Evolutionary conservation across 2,329 filamentous ascomycete genomes (phyloP).

Genomic region (Fusarium succisae): DNA sequence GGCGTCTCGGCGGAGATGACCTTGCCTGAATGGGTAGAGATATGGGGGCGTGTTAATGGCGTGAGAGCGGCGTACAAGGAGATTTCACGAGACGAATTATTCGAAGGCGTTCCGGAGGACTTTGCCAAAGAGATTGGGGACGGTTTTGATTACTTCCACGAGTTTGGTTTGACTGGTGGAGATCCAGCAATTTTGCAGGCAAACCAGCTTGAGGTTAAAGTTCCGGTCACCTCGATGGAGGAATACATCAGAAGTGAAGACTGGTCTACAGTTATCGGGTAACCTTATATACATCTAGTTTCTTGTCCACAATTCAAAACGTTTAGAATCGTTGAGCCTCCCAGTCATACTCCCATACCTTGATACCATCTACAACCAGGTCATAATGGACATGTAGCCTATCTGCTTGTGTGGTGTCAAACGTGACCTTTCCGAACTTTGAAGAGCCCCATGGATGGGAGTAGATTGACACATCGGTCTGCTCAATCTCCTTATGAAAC

Average conservation of each 20-base stretch:
- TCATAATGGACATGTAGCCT: not conserved
- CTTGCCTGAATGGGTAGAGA: not conserved
- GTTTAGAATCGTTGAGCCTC: not conserved
- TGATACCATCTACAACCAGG: not conserved
- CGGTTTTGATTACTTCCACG: not conserved
- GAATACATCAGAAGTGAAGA: not conserved
- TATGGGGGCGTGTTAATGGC: not conserved
- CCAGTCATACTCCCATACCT: not conserved
- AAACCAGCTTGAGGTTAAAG: not conserved
- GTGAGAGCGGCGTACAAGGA: not conserved
- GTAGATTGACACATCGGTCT: not conserved
- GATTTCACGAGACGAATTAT: not conserved
- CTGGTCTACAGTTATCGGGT: not conserved
- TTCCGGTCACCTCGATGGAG: not conserved
- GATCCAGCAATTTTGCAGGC: not conserved
- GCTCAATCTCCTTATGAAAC: not conserved
- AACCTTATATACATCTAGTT: accelerated
- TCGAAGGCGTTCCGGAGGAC: not conserved
- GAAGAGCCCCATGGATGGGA: not conserved
- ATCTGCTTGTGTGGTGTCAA: accelerated
- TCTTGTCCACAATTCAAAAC: accelerated
- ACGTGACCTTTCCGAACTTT: not conserved
- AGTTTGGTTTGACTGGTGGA: not conserved
- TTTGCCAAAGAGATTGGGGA: not conserved
- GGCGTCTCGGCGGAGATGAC: not conserved